Evolutionary conservation across 2,329 filamentous ascomycete genomes (phyloP).

Genomic region (Zalaria obscura): DNA sequence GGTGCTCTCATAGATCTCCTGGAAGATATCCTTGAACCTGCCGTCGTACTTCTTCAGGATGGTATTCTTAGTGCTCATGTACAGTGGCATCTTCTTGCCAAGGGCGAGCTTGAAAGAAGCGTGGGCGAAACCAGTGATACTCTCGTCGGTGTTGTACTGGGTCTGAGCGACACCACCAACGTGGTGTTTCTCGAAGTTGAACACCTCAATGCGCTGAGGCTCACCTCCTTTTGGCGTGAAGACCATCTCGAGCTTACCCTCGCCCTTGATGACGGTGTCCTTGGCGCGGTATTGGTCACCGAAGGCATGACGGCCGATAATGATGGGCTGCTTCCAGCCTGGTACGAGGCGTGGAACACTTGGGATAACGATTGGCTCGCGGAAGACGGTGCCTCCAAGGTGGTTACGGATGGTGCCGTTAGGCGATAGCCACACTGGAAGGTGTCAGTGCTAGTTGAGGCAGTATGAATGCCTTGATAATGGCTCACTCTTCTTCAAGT

Average conservation of each 20-base stretch:
- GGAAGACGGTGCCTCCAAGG: conserved; percentile 90
- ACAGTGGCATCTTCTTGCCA: conserved; percentile 76
- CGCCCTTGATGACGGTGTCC: conserved; percentile 69
- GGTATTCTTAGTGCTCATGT: conserved; percentile 99
- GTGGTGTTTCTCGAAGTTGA: conserved; percentile 62
- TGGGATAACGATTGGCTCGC: conserved; percentile 94
- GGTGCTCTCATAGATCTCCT: conserved; percentile 78
- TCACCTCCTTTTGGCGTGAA: conserved; percentile 73
- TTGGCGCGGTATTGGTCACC: conserved; percentile 98
- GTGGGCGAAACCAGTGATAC: conserved; percentile 87
- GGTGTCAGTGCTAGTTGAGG: neutral
- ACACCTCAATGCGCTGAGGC: conserved; percentile 80
- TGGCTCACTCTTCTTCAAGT: conserved; percentile 83
- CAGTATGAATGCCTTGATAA: conserved; percentile 3
- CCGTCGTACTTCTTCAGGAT: conserved; percentile 99
- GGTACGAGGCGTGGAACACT: conserved; percentile 85
- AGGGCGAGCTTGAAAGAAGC: conserved; percentile 93
- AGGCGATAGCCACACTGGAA: conserved; percentile 86
- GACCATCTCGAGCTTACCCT: conserved; percentile 86
- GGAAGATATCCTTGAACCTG: conserved; percentile 98
- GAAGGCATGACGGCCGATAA: conserved; percentile 96
- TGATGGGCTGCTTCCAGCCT: conserved; percentile 98
- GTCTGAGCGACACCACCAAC: conserved; percentile 76
- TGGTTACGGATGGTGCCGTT: conserved; percentile 72
- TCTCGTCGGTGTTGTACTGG: conserved; percentile 97